These are phyloP conservation scores for Botrytis deweyae DNA, from an alignment of 2,329 filamentous ascomycete species.

Conservation along the genomic window DNA sequence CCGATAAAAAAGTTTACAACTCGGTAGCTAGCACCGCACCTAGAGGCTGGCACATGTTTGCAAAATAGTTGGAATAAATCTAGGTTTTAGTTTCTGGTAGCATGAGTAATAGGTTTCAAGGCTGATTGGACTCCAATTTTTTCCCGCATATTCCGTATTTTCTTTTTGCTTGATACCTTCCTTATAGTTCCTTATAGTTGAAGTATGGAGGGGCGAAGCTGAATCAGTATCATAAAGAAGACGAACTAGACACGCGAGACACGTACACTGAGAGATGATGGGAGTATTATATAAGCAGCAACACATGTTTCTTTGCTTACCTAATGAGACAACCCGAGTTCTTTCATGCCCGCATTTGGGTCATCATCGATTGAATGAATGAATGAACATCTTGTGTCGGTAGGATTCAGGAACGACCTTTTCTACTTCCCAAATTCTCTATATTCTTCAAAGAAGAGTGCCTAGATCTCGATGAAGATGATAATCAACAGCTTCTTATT, in stretches of 20 bases:
- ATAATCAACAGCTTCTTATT: not conserved
- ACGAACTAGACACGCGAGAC: not conserved
- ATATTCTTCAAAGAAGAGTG: not conserved
- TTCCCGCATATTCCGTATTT: not conserved
- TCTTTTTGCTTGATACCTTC: not conserved
- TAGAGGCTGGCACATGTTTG: not conserved
- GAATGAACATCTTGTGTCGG: not conserved
- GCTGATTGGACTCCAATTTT: not conserved
- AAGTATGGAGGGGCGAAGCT: not conserved
- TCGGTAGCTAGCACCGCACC: not conserved
- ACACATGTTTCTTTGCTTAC: not conserved
- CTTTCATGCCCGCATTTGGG: constrained; percentile 18
- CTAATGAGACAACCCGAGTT: not conserved
- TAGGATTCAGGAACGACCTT: not conserved
- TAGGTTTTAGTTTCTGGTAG: not conserved
- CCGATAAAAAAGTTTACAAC: not conserved
- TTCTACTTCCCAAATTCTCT: not conserved
- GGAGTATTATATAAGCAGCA: constrained; percentile 5
- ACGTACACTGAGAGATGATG: not conserved
- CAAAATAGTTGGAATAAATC: not conserved
- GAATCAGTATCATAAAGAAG: not conserved
- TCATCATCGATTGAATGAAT: not conserved
- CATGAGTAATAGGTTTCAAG: not conserved
- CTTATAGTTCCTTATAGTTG: not conserved
- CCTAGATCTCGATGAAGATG: not conserved